Evolutionary conservation across 2,329 filamentous ascomycete species (phyloP).

Genomic region (Cytospora leucostoma): DNA sequence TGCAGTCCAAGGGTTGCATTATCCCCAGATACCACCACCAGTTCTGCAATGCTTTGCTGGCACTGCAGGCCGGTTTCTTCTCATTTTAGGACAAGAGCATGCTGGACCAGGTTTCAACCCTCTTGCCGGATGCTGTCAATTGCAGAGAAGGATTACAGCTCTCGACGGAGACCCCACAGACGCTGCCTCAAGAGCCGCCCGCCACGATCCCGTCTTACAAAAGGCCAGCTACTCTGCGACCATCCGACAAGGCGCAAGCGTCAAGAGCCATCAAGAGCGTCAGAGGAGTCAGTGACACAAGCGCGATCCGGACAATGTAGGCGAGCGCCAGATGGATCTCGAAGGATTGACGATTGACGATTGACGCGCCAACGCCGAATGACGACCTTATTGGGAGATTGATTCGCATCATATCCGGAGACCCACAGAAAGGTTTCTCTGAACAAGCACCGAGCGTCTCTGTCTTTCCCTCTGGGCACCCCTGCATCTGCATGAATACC

Average conservation of each 20-base stretch:
- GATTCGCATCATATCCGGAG: not conserved
- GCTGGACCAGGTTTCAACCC: not conserved
- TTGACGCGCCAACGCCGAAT: slow-evolving; percentile 8
- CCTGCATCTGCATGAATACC: slow-evolving; percentile 11
- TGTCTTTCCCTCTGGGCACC: not conserved
- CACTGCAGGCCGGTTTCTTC: slow-evolving; percentile 11
- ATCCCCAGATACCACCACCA: not conserved
- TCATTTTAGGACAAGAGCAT: not conserved
- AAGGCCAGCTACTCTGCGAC: slow-evolving; percentile 13
- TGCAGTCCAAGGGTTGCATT: not conserved
- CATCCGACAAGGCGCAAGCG: slow-evolving; percentile 9
- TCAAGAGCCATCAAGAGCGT: not conserved
- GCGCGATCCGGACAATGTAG: slow-evolving; percentile 18
- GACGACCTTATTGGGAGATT: not conserved
- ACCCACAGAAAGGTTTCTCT: not conserved
- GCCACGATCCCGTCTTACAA: slow-evolving; percentile 7
- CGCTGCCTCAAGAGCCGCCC: slow-evolving; percentile 28
- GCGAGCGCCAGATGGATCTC: slow-evolving; percentile 12
- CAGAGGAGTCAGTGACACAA: slow-evolving; percentile 1
- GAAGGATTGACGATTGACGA: not conserved
- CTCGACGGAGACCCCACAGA: slow-evolving; percentile 4
- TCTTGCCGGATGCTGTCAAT: not conserved
- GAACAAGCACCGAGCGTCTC: not conserved
- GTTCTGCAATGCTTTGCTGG: slow-evolving; percentile 17
- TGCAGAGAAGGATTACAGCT: slow-evolving; percentile 1